These are phyloP conservation scores for Isabelozyma gotoi DNA, from an alignment of 805 yeast genomes.

Conservation along the genomic window DNA sequence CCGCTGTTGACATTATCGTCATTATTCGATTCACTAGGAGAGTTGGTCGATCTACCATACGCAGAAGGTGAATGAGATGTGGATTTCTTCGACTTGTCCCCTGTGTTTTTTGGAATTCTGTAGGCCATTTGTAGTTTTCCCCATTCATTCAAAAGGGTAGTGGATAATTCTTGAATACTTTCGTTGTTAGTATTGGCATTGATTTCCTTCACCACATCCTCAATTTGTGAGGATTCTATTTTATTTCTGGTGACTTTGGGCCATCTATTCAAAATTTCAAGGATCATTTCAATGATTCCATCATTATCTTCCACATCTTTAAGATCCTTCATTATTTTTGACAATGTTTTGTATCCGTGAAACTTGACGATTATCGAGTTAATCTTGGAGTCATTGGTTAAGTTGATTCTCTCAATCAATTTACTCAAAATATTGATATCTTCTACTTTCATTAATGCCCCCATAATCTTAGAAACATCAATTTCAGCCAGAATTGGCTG, in stretches of 20 bases:
- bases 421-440: constrained; percentile 63
- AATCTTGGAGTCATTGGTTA: constrained; percentile 50
- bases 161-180: constrained; percentile 35
- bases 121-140: constrained; percentile 74
- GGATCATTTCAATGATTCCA: constrained; percentile 45
- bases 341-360: constrained; percentile 84
- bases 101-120: constrained; percentile 67
- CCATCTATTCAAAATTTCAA: constrained; percentile 56
- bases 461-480: constrained; percentile 78
- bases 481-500: constrained; percentile 43
- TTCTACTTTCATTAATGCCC: constrained; percentile 75
- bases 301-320: constrained; percentile 18
- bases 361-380: constrained; percentile 64
- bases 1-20: constrained; percentile 3
- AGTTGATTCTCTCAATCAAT: constrained; percentile 64
- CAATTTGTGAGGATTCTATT: constrained; percentile 72
- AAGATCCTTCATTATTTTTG: constrained; percentile 51
- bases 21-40: constrained; percentile 13
- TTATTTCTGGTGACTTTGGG: constrained; percentile 70
- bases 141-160: constrained; percentile 64
- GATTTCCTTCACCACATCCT: constrained; percentile 53
- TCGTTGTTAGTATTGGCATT: constrained; percentile 17
- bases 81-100: constrained; percentile 6
- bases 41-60: constrained; percentile 22
- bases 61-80: constrained; percentile 6